These are phyloP conservation scores for Spiraea crenata DNA, from an alignment of 331 rosid genomes.

Conservation along the genomic window DNA sequence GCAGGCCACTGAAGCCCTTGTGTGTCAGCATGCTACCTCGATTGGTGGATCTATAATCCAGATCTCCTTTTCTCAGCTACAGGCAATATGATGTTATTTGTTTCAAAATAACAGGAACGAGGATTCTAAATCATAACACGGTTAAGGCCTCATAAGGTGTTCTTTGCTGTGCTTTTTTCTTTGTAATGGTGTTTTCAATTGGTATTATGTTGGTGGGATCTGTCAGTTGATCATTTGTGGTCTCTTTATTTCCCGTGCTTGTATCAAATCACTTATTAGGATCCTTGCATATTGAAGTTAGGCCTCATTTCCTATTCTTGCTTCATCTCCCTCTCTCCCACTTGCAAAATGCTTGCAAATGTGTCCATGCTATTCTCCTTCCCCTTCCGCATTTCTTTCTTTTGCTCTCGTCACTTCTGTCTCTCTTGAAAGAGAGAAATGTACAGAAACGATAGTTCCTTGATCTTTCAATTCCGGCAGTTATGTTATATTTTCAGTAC, in stretches of 20 bases:
- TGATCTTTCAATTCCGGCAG: too few relatives aligned
- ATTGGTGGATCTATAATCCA: constrained; percentile 72
- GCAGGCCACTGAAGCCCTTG: constrained; percentile 95
- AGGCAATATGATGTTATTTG: constrained; percentile 47
- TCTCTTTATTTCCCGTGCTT: constrained; percentile 41
- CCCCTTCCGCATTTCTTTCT: neutral
- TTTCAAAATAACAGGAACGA: constrained; percentile 28
- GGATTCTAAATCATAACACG: constrained; percentile 41
- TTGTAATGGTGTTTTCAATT: constrained; percentile 47
- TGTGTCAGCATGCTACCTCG: constrained; percentile 87
- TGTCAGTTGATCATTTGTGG: constrained; percentile 26
- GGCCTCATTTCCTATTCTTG: constrained; percentile 21
- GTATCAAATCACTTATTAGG: constrained; percentile 40
- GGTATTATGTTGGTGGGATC: constrained; percentile 39
- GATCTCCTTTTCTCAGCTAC: constrained; percentile 93
- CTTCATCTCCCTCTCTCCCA: neutral
- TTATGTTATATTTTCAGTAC: too few relatives aligned
- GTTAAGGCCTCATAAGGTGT: constrained; percentile 44
- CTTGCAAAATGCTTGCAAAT: too few relatives aligned
- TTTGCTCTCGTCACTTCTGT: neutral
- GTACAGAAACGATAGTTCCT: too few relatives aligned
- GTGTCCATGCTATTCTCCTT: neutral
- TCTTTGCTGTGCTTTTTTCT: constrained; percentile 31
- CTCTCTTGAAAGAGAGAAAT: too few relatives aligned
- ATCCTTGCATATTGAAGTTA: constrained; percentile 29